Conservation (phyloP, 2,329 filamentous ascomycete species). For the Calonectria henricotiae region DNA sequence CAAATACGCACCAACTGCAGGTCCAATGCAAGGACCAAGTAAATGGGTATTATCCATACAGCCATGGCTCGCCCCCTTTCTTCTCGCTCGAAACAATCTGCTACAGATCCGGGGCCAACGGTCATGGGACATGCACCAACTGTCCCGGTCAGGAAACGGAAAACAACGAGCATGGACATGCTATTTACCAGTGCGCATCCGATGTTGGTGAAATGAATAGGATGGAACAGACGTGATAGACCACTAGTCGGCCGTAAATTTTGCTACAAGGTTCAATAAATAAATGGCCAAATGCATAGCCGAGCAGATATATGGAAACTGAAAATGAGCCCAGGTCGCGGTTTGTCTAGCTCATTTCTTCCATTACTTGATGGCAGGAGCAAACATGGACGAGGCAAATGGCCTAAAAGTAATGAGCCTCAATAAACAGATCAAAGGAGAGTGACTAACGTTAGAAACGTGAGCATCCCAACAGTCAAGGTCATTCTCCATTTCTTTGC, state of each 20-base stretch:
- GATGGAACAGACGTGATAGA: slow-evolving; percentile 63
- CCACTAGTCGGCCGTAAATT: slow-evolving; percentile 62
- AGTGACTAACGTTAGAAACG: slow-evolving; percentile 36
- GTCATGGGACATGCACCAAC: slow-evolving; percentile 73
- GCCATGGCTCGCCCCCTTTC: slow-evolving; percentile 58
- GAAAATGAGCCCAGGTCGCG: slow-evolving; percentile 50
- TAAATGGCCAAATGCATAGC: slow-evolving; percentile 66
- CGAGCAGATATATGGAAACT: slow-evolving; percentile 59
- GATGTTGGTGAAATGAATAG: slow-evolving; percentile 34
- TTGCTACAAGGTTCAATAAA: slow-evolving; percentile 68
- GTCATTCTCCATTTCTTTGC: slow-evolving; percentile 39
- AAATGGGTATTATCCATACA: slow-evolving; percentile 48
- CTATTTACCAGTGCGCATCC: slow-evolving; percentile 38
- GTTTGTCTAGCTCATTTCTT: slow-evolving; percentile 37
- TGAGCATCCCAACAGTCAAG: slow-evolving; percentile 31
- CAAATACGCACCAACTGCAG: slow-evolving; percentile 61
- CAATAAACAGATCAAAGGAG: neutral
- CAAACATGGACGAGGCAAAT: slow-evolving; percentile 43
- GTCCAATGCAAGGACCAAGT: slow-evolving; percentile 49
- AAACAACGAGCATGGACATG: slow-evolving; percentile 71
- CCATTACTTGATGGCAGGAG: slow-evolving; percentile 37
- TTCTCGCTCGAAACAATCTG: slow-evolving; percentile 71
- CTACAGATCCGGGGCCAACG: slow-evolving; percentile 71
- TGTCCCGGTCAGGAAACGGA: slow-evolving; percentile 73
- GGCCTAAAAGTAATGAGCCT: slow-evolving; percentile 23